A percentile compares a stretch with the other conserved stretches of the same genome.
Conservation (phyloP, 495 filamentous ascomycete genomes). For the Podospora appendiculata region DNA sequence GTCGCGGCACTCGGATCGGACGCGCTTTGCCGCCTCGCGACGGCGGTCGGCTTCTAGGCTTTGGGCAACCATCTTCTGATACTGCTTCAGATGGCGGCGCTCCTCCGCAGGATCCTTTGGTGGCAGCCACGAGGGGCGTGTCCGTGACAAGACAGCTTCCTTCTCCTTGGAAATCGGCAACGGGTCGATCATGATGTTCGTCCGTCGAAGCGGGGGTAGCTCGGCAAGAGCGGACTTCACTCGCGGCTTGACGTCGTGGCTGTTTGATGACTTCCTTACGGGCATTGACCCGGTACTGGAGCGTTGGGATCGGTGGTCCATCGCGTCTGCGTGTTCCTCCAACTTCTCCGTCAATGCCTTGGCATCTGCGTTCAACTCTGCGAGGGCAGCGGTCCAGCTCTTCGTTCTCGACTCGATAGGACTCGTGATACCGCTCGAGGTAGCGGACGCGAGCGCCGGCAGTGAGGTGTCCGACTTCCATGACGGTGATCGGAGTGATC, state of each 20-base stretch:
- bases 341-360: constrained; percentile 82
- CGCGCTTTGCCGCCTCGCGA: constrained; percentile 40
- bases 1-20: constrained; percentile 40
- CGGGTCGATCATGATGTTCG: constrained; percentile 94
- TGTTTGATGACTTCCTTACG: constrained; percentile 30
- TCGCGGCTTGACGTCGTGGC: constrained; percentile 47
- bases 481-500: constrained; percentile 39
- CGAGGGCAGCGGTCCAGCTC: constrained; percentile 77
- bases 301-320: constrained; percentile 36
- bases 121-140: constrained; percentile 89
- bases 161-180: constrained; percentile 95
- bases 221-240: constrained; percentile 51
- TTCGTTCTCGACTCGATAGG: constrained; percentile 55
- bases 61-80: constrained; percentile 84
- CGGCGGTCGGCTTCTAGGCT: constrained; percentile 62
- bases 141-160: constrained; percentile 82
- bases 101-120: constrained; percentile 93
- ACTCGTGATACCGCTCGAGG: constrained; percentile 16
- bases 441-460: constrained; percentile 13
- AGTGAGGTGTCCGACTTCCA: constrained; percentile 34
- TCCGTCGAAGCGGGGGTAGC: constrained; percentile 75
- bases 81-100: constrained; percentile 82
- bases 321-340: constrained; percentile 71
- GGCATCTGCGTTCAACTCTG: constrained; percentile 77
- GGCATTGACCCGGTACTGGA: constrained; percentile 26